Conservation (phyloP, 1,284 basidiomycete genomes). For the Fistulina hepatica region DNA sequence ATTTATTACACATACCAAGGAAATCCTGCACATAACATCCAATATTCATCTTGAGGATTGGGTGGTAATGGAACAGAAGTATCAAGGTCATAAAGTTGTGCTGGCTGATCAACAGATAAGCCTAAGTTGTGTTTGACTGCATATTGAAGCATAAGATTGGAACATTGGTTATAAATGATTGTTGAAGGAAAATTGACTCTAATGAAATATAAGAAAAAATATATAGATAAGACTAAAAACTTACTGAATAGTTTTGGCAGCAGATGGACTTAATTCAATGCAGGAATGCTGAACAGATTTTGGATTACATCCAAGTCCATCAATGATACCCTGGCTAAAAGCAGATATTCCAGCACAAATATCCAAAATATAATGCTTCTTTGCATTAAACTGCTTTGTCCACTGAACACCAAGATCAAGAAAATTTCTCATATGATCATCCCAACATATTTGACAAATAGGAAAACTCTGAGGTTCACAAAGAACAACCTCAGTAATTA, state of each 20-base stretch:
- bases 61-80: conserved; percentile 26
- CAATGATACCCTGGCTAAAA: too few species aligned
- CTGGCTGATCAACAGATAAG: conserved; percentile 20
- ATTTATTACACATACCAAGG: neutral
- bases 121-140: conserved; percentile 38
- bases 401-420: too few species aligned
- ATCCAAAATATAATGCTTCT: too few species aligned
- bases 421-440: too few species aligned
- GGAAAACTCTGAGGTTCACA: too few species aligned
- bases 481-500: too few species aligned
- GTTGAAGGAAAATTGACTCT: conserved; percentile 49
- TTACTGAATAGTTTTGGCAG: conserved; percentile 49
- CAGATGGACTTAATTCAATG: conserved; percentile 50
- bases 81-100: conserved; percentile 29
- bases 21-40: neutral
- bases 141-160: conserved; percentile 46
- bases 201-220: conserved; percentile 8
- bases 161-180: conserved; percentile 52
- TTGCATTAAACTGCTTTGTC: too few species aligned
- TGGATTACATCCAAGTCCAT: conserved; percentile 46
- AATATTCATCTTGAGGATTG: conserved; percentile 42
- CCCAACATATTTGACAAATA: too few species aligned
- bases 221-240: conserved; percentile 10
- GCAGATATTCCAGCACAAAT: too few species aligned
- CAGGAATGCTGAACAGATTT: too few species aligned